phyloP scores from a whole-genome alignment of 2,329 filamentous ascomycete genomes.

The Gremmenia infestans region DNA sequence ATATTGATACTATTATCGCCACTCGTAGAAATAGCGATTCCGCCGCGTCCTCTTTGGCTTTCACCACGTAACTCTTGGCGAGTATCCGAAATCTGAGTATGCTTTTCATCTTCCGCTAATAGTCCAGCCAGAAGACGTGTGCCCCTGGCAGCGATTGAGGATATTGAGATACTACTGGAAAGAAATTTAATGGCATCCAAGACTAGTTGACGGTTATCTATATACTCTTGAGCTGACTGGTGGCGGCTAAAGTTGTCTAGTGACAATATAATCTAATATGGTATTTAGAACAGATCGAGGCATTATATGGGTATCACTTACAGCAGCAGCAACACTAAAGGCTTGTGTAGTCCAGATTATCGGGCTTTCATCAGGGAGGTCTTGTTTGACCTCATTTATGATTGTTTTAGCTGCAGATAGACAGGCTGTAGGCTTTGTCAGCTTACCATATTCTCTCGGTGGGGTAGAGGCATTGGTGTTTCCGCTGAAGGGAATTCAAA shows the following conservation, averaged over 20 bases:
- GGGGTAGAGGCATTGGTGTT: background rate
- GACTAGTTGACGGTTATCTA: constrained; percentile 31
- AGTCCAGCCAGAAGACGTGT: constrained; percentile 34
- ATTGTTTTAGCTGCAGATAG: constrained; percentile 20
- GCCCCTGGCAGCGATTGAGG: constrained; percentile 36
- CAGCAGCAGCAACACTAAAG: constrained; percentile 17
- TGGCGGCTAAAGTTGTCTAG: constrained; percentile 30
- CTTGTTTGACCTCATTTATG: constrained; percentile 17
- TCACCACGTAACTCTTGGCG: background rate
- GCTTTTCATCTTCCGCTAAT: constrained; percentile 20
- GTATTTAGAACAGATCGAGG: background rate
- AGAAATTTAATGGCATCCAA: constrained; percentile 32
- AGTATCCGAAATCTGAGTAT: constrained; percentile 1
- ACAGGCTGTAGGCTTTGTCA: constrained; percentile 9
- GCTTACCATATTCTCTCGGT: background rate
- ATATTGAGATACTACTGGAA: constrained; percentile 30
- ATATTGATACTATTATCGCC: constrained; percentile 25
- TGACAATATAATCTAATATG: constrained; percentile 26
- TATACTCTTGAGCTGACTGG: constrained; percentile 24
- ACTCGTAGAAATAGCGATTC: background rate
- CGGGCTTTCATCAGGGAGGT: constrained; percentile 11
- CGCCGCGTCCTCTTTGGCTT: constrained; percentile 1
- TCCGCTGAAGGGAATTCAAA: background rate
- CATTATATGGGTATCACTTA: background rate
- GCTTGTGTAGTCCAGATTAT: constrained; percentile 18